Percentiles rank a stretch among this genome's conserved stretches.
phyloP scores from a whole-genome alignment of 306 rosid genomes.

The Rosa chinensis region DNA sequence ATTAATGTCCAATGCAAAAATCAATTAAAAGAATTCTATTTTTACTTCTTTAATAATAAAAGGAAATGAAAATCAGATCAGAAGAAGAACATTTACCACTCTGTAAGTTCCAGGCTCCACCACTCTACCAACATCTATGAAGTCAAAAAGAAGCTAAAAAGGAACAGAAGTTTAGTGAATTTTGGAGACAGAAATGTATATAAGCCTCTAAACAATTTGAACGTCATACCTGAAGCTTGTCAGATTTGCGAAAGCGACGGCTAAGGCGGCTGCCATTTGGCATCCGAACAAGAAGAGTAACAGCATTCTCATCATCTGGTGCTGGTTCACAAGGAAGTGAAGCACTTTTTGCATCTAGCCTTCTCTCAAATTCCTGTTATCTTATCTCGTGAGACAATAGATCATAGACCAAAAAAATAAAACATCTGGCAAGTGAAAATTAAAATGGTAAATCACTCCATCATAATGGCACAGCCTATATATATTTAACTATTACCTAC shows the following conservation, averaged over 20 bases:
- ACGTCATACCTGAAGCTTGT: slow-evolving; percentile 75
- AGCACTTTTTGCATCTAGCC: slow-evolving; percentile 39
- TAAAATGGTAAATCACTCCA: neutral
- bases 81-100: slow-evolving; percentile 54
- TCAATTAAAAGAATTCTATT: neutral
- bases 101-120: slow-evolving; percentile 64
- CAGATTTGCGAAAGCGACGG: slow-evolving; percentile 64
- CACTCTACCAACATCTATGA: slow-evolving; percentile 50
- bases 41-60: too few species aligned
- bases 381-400: neutral
- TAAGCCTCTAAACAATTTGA: neutral
- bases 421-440: neutral
- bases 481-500: neutral
- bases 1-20: neutral
- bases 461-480: neutral
- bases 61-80: slow-evolving; percentile 15
- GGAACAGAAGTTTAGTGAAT: slow-evolving; percentile 26
- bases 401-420: neutral
- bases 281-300: slow-evolving; percentile 75
- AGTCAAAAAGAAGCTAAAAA: slow-evolving; percentile 65
- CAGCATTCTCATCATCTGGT: slow-evolving; percentile 50
- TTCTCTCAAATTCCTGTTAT: slow-evolving; percentile 48
- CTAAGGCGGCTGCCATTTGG: slow-evolving; percentile 69
- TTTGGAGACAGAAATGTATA: slow-evolving; percentile 8
- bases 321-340: slow-evolving; percentile 62